Evolutionary conservation across 306 rosid species (phyloP).

Genomic region (Coriaria nepalensis): DNA sequence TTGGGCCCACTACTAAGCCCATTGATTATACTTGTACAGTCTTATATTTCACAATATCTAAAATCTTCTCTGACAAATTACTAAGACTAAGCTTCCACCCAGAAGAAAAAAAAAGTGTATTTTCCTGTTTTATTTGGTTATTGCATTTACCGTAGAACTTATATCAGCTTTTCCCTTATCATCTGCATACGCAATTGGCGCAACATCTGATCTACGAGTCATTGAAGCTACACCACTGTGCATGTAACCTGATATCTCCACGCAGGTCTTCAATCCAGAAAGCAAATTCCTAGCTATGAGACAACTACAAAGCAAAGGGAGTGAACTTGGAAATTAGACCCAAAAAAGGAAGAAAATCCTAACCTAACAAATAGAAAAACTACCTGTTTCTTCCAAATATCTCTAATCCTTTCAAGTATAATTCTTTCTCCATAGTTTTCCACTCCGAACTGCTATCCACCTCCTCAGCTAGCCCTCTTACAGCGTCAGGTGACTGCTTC

Average conservation of each 20-base stretch:
- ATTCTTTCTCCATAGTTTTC: slow-evolving; percentile 79
- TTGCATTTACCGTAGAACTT: slow-evolving; percentile 39
- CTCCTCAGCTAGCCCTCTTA: slow-evolving; percentile 24
- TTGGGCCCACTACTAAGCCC: no score
- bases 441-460: slow-evolving; percentile 36
- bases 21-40: no score
- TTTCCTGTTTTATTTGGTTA: slow-evolving; percentile 3
- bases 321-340: background rate
- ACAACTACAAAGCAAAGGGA: slow-evolving; percentile 50
- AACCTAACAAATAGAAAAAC: background rate
- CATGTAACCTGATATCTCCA: slow-evolving; percentile 75
- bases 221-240: slow-evolving; percentile 50
- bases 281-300: slow-evolving; percentile 95
- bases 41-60: no score
- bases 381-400: slow-evolving; percentile 95
- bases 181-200: slow-evolving; percentile 38
- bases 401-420: slow-evolving; percentile 83
- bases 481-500: slow-evolving; percentile 23
- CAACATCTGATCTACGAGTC: slow-evolving; percentile 28
- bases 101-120: background rate
- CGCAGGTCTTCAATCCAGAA: slow-evolving; percentile 84
- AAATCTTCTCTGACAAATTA: background rate
- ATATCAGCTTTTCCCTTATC: slow-evolving; percentile 44
- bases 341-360: background rate
- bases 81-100: no score